These are phyloP conservation scores for Sordaria brevicollis DNA, from an alignment of 495 filamentous ascomycete species.

Conservation along the genomic window DNA sequence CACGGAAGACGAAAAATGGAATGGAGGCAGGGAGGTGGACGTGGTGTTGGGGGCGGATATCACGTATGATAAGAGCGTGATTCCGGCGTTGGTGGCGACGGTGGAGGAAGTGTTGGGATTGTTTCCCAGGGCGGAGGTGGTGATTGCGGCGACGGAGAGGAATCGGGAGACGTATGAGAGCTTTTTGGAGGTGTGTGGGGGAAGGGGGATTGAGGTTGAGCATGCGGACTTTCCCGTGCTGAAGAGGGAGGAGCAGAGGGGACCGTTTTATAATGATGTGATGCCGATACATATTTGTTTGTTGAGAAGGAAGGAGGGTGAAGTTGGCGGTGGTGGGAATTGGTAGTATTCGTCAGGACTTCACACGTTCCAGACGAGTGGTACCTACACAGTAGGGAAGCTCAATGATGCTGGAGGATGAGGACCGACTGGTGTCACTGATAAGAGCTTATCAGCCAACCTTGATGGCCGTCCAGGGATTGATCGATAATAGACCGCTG, in stretches of 20 bases:
- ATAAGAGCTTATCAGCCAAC: not conserved
- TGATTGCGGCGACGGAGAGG: conserved; percentile 40
- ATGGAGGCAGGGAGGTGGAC: conserved; percentile 31
- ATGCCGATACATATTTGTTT: conserved; percentile 34
- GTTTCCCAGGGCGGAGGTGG: conserved; percentile 25
- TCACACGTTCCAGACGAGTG: too few species aligned
- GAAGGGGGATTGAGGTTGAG: conserved; percentile 21
- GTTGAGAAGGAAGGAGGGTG: conserved; percentile 9
- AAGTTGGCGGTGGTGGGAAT: not conserved
- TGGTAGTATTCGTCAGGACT: too few species aligned
- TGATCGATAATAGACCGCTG: too few species aligned
- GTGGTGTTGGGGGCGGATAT: conserved; percentile 42
- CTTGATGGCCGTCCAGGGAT: not conserved
- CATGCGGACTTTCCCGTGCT: conserved; percentile 25
- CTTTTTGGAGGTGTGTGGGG: conserved; percentile 28
- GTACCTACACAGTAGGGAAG: too few species aligned
- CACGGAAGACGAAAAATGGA: conserved; percentile 34
- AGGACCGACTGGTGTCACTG: not conserved
- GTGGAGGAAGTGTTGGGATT: conserved; percentile 29
- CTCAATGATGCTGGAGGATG: not conserved
- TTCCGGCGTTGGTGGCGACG: conserved; percentile 35
- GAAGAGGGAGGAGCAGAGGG: conserved; percentile 24
- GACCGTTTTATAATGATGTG: conserved; percentile 38
- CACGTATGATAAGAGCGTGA: conserved; percentile 37
- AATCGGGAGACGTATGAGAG: conserved; percentile 34